Conservation (phyloP, 768 basidiomycete species). For the Tylopilus subfusipes region DNA sequence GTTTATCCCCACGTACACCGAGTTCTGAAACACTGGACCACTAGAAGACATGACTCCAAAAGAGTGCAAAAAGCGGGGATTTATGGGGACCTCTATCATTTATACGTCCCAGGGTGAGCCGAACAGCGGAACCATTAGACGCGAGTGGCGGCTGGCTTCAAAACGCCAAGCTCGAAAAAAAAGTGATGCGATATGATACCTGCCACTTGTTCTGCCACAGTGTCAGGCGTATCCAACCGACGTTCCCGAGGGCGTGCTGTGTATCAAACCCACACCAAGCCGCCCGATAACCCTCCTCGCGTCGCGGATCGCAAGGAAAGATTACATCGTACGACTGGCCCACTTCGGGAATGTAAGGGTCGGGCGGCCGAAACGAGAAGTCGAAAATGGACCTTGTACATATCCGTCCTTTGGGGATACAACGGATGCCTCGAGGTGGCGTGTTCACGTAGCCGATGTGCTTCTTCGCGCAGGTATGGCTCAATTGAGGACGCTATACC, state of each 20-base stretch:
- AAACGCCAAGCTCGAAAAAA: neutral
- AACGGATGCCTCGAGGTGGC: neutral
- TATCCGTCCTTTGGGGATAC: neutral
- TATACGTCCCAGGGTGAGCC: slow-evolving; percentile 9
- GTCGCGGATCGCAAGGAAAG: too few species aligned
- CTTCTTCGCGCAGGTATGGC: neutral
- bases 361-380: neutral
- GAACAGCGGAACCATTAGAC: neutral
- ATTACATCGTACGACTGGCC: too few species aligned
- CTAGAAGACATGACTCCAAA: slow-evolving; percentile 16
- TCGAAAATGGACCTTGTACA: neutral
- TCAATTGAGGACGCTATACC: too few species aligned
- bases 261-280: too few species aligned
- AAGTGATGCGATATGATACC: neutral
- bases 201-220: neutral
- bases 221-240: neutral
- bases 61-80: neutral
- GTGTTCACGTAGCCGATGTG: neutral
- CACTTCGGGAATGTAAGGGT: neutral
- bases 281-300: neutral
- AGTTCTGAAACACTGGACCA: slow-evolving; percentile 18
- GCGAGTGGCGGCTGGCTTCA: neutral
- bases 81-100: neutral
- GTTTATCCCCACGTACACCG: slow-evolving; percentile 26
- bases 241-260: too few species aligned